Percentiles rank a stretch among this genome's conserved stretches.
phyloP scores from a whole-genome alignment of 2,329 filamentous ascomycete genomes.

The Colletotrichum lindemuthianum region DNA sequence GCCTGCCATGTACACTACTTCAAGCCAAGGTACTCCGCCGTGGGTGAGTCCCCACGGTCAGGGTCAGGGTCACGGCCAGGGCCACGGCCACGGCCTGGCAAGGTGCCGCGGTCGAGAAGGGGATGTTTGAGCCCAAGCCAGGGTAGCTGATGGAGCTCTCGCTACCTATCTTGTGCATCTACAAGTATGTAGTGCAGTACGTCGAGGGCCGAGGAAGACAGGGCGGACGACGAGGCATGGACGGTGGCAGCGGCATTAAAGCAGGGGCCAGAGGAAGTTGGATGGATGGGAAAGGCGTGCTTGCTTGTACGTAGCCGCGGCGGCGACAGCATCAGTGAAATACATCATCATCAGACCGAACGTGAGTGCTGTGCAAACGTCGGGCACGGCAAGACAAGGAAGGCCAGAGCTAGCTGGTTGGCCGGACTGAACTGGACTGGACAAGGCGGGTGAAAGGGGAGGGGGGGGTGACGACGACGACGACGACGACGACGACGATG shows the following conservation, averaged over 20 bases:
- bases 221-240: constrained; percentile 28
- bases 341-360: not conserved
- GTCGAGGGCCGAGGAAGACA: constrained; percentile 31
- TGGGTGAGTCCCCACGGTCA: not conserved
- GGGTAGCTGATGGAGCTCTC: constrained; percentile 32
- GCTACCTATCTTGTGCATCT: constrained; percentile 28
- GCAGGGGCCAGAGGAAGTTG: too few relatives aligned
- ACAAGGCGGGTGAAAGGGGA: not conserved
- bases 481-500: constrained; percentile 27
- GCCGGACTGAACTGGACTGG: too few relatives aligned
- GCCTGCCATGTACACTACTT: too few relatives aligned
- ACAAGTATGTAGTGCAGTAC: not conserved
- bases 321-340: constrained; percentile 4
- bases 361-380: too few relatives aligned
- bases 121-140: constrained; percentile 32
- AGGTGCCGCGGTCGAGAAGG: constrained; percentile 33
- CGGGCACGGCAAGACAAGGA: too few relatives aligned
- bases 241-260: not conserved
- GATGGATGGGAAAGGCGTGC: too few relatives aligned
- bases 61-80: not conserved
- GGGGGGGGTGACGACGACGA: constrained; percentile 8
- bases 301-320: not conserved
- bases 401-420: too few relatives aligned
- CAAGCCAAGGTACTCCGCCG: too few relatives aligned
- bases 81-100: constrained; percentile 24